Percentiles rank a stretch among this genome's conserved stretches.
Evolutionary conservation across 768 basidiomycete genomes (phyloP).

Genomic region (Collybia nuda): DNA sequence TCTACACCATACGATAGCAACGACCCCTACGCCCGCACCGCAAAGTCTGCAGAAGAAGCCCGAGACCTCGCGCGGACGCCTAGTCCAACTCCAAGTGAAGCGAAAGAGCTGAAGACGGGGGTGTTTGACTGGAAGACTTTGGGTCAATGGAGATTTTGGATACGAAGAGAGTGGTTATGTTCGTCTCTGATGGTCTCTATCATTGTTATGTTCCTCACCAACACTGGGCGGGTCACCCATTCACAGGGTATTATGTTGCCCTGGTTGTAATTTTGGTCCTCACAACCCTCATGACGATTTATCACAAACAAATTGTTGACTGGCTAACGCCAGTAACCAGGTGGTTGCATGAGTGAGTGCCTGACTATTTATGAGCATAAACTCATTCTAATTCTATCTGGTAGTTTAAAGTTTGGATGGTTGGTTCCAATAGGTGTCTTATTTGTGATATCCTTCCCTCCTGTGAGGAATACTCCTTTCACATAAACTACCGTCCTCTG

Average conservation of each 20-base stretch:
- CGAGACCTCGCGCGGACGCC: constrained; percentile 42
- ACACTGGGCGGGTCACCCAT: neutral
- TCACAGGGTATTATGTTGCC: constrained; percentile 51
- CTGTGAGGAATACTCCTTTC: constrained; percentile 44
- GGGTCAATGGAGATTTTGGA: constrained; percentile 47
- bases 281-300: constrained; percentile 54
- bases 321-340: constrained; percentile 67
- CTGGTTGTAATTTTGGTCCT: constrained; percentile 45
- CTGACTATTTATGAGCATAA: neutral
- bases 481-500: neutral
- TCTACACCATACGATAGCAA: neutral
- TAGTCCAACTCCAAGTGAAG: constrained; percentile 66
- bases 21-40: constrained; percentile 6
- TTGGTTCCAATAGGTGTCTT: constrained; percentile 78
- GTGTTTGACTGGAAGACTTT: constrained; percentile 47
- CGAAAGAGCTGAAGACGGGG: constrained; percentile 37
- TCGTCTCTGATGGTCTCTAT: constrained; percentile 21
- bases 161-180: constrained; percentile 59
- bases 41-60: constrained; percentile 16
- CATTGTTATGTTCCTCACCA: neutral
- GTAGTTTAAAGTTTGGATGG: constrained; percentile 61
- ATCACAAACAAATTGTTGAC: constrained; percentile 70
- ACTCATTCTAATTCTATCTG: neutral
- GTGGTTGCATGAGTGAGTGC: constrained; percentile 60
- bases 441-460: constrained; percentile 86